Conservation (phyloP, 108 stramenopile species). For the Skeletonema costatum region DNA sequence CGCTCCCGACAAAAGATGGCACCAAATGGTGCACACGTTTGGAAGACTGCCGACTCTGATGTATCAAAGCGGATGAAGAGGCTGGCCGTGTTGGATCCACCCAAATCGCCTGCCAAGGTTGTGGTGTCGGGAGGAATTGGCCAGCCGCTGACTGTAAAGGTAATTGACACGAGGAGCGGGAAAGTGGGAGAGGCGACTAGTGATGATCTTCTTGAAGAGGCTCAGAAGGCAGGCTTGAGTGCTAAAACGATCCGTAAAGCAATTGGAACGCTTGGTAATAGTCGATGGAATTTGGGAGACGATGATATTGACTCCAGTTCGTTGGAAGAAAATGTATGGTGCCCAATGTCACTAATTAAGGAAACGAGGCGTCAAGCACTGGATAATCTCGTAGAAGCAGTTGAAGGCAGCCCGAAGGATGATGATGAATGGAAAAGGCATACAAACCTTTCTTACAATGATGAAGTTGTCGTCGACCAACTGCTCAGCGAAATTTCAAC, state of each 20-base stretch:
- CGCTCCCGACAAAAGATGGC: conserved; percentile 31
- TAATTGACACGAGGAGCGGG: conserved; percentile 38
- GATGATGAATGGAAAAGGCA: neutral
- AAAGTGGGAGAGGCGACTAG: conserved; percentile 37
- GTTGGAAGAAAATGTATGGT: conserved; percentile 58
- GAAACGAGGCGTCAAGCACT: conserved; percentile 61
- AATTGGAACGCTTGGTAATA: conserved; percentile 71
- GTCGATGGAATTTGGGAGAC: conserved; percentile 32
- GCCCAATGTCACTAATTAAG: conserved; percentile 65
- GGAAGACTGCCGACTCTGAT: conserved; percentile 75
- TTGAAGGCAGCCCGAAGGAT: neutral
- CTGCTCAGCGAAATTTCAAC: conserved; percentile 21
- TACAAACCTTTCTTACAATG: neutral
- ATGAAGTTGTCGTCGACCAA: conserved; percentile 20
- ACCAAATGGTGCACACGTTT: conserved; percentile 67
- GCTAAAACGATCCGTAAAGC: conserved; percentile 55
- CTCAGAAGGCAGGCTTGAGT: conserved; percentile 42
- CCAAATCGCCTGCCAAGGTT: conserved; percentile 30
- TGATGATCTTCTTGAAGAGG: conserved; percentile 28
- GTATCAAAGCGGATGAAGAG: conserved; percentile 58
- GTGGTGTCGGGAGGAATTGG: conserved; percentile 47
- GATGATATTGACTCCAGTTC: conserved; percentile 43
- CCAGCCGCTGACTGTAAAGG: conserved; percentile 42
- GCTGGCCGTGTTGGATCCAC: conserved; percentile 48
- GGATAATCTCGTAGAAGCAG: conserved; percentile 29